Conservation (phyloP, 2,329 filamentous ascomycete genomes). For the Zymoseptoria ardabiliae region DNA sequence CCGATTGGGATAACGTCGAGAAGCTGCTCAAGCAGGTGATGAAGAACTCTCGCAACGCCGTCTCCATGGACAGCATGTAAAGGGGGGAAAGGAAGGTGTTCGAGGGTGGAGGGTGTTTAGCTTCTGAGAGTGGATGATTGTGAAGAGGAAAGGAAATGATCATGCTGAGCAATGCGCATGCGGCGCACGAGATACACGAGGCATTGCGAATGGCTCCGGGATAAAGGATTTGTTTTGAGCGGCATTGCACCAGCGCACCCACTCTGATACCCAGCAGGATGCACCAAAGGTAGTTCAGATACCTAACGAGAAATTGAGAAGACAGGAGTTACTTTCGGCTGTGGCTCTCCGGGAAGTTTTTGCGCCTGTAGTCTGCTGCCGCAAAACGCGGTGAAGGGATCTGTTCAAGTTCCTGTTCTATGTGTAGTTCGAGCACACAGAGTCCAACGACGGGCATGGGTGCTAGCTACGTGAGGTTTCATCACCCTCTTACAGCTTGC, state of each 20-base stretch:
- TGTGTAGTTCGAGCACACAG: no score
- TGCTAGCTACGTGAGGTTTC: no score
- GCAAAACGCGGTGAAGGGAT: no score
- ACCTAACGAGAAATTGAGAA: background rate
- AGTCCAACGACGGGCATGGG: no score
- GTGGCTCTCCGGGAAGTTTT: no score
- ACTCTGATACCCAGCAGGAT: background rate
- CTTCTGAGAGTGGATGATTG: background rate
- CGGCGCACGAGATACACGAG: background rate
- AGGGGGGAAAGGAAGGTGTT: background rate
- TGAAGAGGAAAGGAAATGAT: background rate
- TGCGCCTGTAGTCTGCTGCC: no score
- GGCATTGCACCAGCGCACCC: background rate
- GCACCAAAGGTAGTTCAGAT: background rate
- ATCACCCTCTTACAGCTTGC: slow-evolving; percentile 15
- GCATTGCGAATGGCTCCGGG: background rate
- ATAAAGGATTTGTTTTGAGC: background rate
- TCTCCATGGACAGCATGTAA: background rate
- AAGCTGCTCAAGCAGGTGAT: slow-evolving; percentile 72
- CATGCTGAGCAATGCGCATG: background rate
- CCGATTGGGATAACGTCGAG: slow-evolving; percentile 89
- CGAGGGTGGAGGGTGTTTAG: background rate
- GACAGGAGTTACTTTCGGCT: no score
- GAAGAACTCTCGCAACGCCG: slow-evolving; percentile 44
- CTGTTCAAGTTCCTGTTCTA: no score